Evolutionary conservation across 2,329 filamentous ascomycete genomes (phyloP), one percentile per base, ranked within the genome.

Genomic region (Metarhizium sp.): DNA sequence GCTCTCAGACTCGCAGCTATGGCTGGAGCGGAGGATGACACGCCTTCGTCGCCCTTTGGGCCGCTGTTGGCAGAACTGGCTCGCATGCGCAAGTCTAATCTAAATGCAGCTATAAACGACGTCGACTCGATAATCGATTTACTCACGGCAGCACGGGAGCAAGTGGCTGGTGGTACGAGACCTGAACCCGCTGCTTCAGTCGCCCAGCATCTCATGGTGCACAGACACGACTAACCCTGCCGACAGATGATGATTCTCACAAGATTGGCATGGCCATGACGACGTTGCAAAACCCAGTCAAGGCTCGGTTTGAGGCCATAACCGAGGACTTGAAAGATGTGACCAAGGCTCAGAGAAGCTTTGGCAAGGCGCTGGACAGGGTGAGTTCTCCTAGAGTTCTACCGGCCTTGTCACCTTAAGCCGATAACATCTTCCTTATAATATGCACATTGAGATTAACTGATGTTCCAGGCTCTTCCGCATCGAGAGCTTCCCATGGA

Each of bases 241-340:
- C 36, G 34, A 49, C 50, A 69, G 71, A 72, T 52, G 60, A 60
- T 36, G 71, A 73, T 53, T 62, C 67, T 10, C 82, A 85, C 59
- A 82, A 81, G 43, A 85, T 89, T 16, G 82, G 85, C 46, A 76
- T 92, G 57, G 87, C 85, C 30, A 80, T 97, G 63, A 87, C 88
- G 34, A 92, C 87, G 67, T 80, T 96, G 18, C 91, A 96, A 68
- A 92, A 88, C 60, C 89, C 92, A 0, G 78, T 96, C 55, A 94
- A 92, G 66, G 78, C 86, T 52, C 84, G 86, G 1, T 86, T 97
- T 58, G 90, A 95, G 43, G 79, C 82, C 40, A 84, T 95, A 43
- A 92, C 87, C 61, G 84, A 87, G 53, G 86, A 90, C 64, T 74
- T 97, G 51, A 94, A 90, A 69, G 88, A 90, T 55, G 85, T 94